Base-by-base conservation (phyloP, 2,329 filamentous ascomycete genomes). In the Rhinocladiella mackenziei region DNA sequence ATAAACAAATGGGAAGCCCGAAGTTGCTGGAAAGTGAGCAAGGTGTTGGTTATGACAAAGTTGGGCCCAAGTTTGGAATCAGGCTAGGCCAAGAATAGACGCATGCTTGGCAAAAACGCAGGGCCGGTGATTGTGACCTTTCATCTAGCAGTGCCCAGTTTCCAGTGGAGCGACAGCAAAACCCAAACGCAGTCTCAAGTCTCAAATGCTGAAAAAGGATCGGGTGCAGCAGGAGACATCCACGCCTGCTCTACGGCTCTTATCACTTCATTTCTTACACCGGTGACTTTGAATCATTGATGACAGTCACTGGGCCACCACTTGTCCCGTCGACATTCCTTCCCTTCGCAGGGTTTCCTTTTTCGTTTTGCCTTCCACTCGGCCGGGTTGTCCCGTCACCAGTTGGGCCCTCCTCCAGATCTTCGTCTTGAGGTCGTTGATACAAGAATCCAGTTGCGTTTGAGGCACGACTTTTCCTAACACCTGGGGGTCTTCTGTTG, bases 331-430 rank as follows among this genome's bases (percentile, higher is more conserved):
- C 19, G 26, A 23, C 20, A 33, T 22, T 7, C 32, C 31, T 38
- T 14, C 37, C 17, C 23, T 26, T 37, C 14, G 7, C 28, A 30
- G 26, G 31, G 25, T 30, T 19, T 17, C 39, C 17, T 28, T 19
- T 38, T 30, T 7, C 17, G 14, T 9, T 28, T 14, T 33, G 38
- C 37, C 37, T 37, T 46, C 45, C 49, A 23, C 33, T 48, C 35
- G 42, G 15, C 49, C 49, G 45, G 39, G 8, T 48, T 40, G 32
- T 31, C 45, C 48, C 49, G 45, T 45, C 29, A 32, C 37, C 31
- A 37, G n/a, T 15, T 36, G 29, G 22, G 23, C 29, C 29, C 23
- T 42, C 39, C 38, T 25, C 33, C 14, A 19, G 32, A 29, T 33
- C 34, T 38, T 36, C 33, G 29, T 18, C 29, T 23, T 28, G 33